Base-by-base conservation (phyloP, 2,329 filamentous ascomycete genomes). In the Fusarium armeniacum region DNA sequence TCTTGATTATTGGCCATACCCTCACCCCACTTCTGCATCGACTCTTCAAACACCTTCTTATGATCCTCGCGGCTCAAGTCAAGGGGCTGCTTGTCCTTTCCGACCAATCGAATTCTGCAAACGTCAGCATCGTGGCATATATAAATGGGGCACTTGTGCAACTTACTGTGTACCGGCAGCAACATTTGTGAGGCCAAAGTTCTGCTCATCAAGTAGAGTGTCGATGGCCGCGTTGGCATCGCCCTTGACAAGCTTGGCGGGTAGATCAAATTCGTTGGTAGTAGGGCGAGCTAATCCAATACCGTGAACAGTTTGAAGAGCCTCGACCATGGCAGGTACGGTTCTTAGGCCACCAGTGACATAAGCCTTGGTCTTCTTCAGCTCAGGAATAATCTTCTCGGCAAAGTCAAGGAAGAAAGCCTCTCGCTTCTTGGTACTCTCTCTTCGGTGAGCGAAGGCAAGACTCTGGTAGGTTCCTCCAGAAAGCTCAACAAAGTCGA, bases 401-500 rank as follows among this genome's bases (percentile, higher is more conserved):
- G 87, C 87, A 58, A 89, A 89, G 0, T 89, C 86, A 45, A 90
- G 73, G 81, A 89, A 90, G 81, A 88, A 89, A 2, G 85, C 83
- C 71, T 89, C 87, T 6, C 86, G 80, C 77, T 85, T 84, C 76
- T 80, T 82, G 7, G 86, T 89, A 18, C 81, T 84, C 44, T 89
- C 87, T 50, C 82, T 79, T 76, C 83, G 81, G 73, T 87, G 84
- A 3, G 69, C 70, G 65, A 88, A 87, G 0, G 82, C 85, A 1
- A 86, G 73, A 20, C 79, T 76, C 76, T 90, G 84, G 71, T 89
- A 89, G 0, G 87, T 90, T 10, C 88, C 88, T 15, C 88, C 88
- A 0, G 81, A 85, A 0, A 90, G 79, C 78, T 90, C 88, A 4
- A 90, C 84, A 66, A 88, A 87, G 73, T 88, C 83, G 44, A 89